These are phyloP conservation scores for Trichophaea hybrida DNA, from an alignment of 2,329 filamentous ascomycete genomes.

Conservation along the genomic window DNA sequence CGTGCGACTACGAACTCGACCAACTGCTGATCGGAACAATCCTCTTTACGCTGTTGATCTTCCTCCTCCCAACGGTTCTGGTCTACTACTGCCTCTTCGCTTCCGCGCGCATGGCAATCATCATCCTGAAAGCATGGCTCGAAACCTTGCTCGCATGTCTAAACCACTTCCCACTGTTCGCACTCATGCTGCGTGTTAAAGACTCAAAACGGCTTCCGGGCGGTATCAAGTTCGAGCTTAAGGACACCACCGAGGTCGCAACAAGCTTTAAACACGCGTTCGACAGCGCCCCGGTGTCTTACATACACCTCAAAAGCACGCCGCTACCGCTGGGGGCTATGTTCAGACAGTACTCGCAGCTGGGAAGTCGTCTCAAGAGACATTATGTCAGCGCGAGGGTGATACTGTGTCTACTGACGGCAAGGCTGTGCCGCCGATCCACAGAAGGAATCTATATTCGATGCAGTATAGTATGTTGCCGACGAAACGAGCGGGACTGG, in stretches of 20 bases:
- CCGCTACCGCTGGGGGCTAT: constrained; percentile 83
- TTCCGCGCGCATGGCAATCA: constrained; percentile 84
- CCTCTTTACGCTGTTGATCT: constrained; percentile 87
- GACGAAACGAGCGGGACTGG: constrained; percentile 59
- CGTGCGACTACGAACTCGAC: constrained; percentile 95
- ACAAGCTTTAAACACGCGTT: constrained; percentile 23
- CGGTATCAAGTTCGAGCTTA: constrained; percentile 80
- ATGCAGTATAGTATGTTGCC: constrained; percentile 97
- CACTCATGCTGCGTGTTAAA: constrained; percentile 88
- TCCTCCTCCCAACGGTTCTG: constrained; percentile 81
- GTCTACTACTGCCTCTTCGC: constrained; percentile 98
- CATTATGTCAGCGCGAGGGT: constrained; percentile 88
- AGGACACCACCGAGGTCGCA: constrained; percentile 46
- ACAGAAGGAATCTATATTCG: constrained; percentile 86
- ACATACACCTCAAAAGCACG: constrained; percentile 80
- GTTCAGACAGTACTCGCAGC: constrained; percentile 95
- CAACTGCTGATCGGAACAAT: constrained; percentile 94
- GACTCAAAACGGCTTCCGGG: constrained; percentile 78
- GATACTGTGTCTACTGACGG: constrained; percentile 78
- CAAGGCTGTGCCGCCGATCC: constrained; percentile 79
- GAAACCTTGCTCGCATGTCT: constrained; percentile 86
- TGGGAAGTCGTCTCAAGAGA: constrained; percentile 79
- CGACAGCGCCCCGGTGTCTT: constrained; percentile 45
- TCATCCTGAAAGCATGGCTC: constrained; percentile 75
- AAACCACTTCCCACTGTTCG: constrained; percentile 96